Percentiles rank a stretch among this genome's conserved stretches.
phyloP scores from a whole-genome alignment of 306 rosid genomes.

The Dryas drummondii region DNA sequence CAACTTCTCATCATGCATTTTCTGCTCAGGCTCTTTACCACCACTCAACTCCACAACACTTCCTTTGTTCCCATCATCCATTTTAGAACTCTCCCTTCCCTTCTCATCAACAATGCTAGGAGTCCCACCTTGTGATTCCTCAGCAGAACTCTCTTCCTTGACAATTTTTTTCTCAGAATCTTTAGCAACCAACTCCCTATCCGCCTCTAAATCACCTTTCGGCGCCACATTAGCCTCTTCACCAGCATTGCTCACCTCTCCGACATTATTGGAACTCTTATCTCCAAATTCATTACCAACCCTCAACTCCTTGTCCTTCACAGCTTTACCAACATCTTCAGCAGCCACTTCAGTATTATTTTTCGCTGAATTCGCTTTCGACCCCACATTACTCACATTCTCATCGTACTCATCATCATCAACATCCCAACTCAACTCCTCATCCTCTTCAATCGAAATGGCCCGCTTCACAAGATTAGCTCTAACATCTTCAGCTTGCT shows the following conservation, averaged over 20 bases:
- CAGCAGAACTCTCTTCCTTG: constrained; percentile 31
- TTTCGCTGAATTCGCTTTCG: constrained; percentile 19
- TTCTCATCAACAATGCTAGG: constrained; percentile 28
- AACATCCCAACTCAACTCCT: constrained; percentile 92
- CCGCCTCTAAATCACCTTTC: constrained; percentile 12
- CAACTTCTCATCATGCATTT: constrained; percentile 35
- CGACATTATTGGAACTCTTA: constrained; percentile 22
- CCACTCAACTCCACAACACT: constrained; percentile 21
- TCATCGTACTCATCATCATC: constrained; percentile 58
- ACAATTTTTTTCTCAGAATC: constrained; percentile 28
- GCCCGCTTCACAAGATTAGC: constrained; percentile 66
- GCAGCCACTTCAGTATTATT: constrained; percentile 30
- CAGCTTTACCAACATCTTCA: constrained; percentile 30
- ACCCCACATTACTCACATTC: constrained; percentile 22
- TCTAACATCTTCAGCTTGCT: constrained; percentile 67
- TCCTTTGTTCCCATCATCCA: constrained; percentile 21
- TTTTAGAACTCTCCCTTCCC: constrained; percentile 15
- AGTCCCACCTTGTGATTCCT: constrained; percentile 25
- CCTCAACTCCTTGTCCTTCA: constrained; percentile 9
- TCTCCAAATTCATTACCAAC: not conserved
- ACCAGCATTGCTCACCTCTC: constrained; percentile 20
- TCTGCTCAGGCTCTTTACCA: constrained; percentile 28
- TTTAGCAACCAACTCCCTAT: constrained; percentile 24
- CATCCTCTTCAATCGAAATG: constrained; percentile 62
- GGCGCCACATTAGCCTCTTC: constrained; percentile 23